Evolutionary conservation across 2,329 filamentous ascomycete genomes (phyloP).

Genomic region (Zymoseptoria ardabiliae): DNA sequence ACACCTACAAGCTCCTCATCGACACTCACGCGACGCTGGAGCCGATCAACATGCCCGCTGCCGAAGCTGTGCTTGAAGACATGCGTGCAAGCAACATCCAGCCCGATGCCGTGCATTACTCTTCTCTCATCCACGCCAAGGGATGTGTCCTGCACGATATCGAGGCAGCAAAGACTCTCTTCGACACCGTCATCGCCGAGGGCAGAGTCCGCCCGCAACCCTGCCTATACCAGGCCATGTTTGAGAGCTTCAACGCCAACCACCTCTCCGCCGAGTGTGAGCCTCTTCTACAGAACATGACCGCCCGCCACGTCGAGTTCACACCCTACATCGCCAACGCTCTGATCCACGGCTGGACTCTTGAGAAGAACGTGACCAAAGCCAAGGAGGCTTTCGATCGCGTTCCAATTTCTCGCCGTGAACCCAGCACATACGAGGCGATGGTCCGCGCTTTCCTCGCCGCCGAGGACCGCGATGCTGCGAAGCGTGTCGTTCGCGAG

Average conservation of each 20-base stretch:
- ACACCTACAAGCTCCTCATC: constrained; percentile 96
- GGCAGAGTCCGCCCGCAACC: constrained; percentile 63
- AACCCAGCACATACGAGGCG: constrained; percentile 96
- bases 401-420: constrained; percentile 70
- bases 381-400: constrained; percentile 71
- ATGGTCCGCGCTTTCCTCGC: constrained; percentile 93
- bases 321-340: constrained; percentile 98
- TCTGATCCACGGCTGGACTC: constrained; percentile 92
- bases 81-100: constrained; percentile 67
- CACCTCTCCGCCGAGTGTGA: constrained; percentile 68
- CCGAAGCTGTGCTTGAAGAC: constrained; percentile 71
- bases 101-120: constrained; percentile 90
- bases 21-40: constrained; percentile 93
- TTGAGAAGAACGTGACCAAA: constrained; percentile 70
- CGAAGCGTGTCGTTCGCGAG: constrained; percentile 75
- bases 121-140: constrained; percentile 89
- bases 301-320: constrained; percentile 64
- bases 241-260: constrained; percentile 95
- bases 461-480: constrained; percentile 68
- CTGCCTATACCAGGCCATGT: constrained; percentile 91
- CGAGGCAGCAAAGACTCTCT: constrained; percentile 70
- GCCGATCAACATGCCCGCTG: constrained; percentile 79
- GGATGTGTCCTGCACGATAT: constrained; percentile 92
- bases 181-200: constrained; percentile 70
- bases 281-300: constrained; percentile 69